Conservation (phyloP, 139 green algal genomes). For the Monoraphidium neglectum region DNA sequence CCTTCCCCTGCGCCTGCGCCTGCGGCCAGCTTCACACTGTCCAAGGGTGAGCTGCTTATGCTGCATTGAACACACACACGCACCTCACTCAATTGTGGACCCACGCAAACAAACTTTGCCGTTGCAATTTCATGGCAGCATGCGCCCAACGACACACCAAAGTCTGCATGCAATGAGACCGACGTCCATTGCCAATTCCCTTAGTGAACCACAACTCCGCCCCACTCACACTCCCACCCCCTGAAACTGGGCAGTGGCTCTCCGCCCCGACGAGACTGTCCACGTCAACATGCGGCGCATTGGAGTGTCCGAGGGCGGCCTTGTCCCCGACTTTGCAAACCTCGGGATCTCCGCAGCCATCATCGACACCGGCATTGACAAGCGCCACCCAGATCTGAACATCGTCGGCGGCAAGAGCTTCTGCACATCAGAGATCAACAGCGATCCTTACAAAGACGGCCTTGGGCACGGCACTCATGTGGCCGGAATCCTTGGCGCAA, state of each 20-base stretch:
- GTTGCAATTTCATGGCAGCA: too few relatives aligned
- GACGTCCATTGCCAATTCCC: too few relatives aligned
- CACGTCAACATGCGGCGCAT: not conserved
- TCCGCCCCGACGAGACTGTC: not conserved
- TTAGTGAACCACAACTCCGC: too few relatives aligned
- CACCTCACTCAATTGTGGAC: too few relatives aligned
- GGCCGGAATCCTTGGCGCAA: constrained; percentile 4
- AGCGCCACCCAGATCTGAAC: constrained; percentile 5
- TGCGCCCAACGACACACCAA: too few relatives aligned
- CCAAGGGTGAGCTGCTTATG: too few relatives aligned
- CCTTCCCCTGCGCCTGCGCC: too few relatives aligned
- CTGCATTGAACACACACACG: too few relatives aligned
- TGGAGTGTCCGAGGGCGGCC: not conserved
- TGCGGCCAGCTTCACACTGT: too few relatives aligned
- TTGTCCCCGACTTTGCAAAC: not conserved
- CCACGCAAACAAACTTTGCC: too few relatives aligned
- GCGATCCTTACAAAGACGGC: not conserved
- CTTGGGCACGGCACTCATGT: constrained; percentile 13
- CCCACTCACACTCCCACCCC: too few relatives aligned
- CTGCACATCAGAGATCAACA: not conserved
- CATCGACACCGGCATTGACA: constrained; percentile 4
- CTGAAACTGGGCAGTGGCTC: not conserved
- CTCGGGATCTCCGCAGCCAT: not conserved
- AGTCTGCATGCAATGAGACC: too few relatives aligned
- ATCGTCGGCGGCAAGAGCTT: constrained; percentile 1